These are phyloP conservation scores for Ustulina deusta DNA, from an alignment of 2,329 filamentous ascomycete species.

Conservation along the genomic window DNA sequence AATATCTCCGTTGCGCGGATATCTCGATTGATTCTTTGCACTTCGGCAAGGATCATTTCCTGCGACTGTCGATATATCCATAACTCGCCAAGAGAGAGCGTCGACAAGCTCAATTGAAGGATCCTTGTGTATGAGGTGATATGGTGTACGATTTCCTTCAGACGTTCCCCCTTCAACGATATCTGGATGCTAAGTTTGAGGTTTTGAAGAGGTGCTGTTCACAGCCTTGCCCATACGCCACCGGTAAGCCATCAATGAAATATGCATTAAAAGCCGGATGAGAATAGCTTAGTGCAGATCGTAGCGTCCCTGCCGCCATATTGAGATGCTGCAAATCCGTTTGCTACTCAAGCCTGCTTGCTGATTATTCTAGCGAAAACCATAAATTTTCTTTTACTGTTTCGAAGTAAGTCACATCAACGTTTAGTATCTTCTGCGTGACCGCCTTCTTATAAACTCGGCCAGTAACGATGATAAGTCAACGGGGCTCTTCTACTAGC, in stretches of 20 bases:
- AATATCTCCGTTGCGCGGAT: constrained; percentile 42
- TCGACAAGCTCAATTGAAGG: constrained; percentile 47
- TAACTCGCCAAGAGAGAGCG: constrained; percentile 46
- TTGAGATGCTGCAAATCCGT: neutral
- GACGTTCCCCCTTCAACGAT: constrained; percentile 42
- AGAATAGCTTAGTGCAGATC: neutral
- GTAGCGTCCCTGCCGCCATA: neutral
- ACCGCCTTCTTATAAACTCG: neutral
- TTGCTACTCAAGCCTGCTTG: neutral
- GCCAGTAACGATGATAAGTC: constrained; percentile 31
- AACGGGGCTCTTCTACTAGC: constrained; percentile 20
- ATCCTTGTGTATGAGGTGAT: constrained; percentile 47
- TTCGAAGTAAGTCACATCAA: no score
- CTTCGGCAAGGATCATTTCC: constrained; percentile 44
- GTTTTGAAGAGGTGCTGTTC: constrained; percentile 32
- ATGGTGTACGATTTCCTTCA: constrained; percentile 42
- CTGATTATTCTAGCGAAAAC: neutral
- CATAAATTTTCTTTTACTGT: neutral
- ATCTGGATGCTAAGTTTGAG: constrained; percentile 41
- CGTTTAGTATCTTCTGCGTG: neutral
- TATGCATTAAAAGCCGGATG: neutral
- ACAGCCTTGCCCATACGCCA: neutral
- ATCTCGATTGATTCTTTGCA: constrained; percentile 44
- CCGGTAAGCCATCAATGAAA: neutral
- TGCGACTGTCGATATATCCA: constrained; percentile 46